Conservation (phyloP, 306 rosid genomes). For the Hippophae rhamnoides region DNA sequence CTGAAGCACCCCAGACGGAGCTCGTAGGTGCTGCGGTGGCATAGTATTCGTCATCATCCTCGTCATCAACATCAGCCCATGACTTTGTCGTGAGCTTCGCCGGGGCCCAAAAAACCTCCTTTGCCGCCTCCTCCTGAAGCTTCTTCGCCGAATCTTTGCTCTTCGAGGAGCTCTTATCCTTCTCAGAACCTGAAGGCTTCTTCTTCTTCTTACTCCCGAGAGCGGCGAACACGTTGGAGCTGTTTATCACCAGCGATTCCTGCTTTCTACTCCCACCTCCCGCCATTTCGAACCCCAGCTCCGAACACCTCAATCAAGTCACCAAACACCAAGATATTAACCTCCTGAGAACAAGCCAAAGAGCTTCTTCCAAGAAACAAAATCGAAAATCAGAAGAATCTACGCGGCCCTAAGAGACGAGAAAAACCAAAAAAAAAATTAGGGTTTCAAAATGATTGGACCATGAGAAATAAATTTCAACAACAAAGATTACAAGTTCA, state of each 20-base stretch:
- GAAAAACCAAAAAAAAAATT: no score
- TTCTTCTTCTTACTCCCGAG: conserved; percentile 73
- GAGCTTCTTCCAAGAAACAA: no score
- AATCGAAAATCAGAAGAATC: no score
- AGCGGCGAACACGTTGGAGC: conserved; percentile 64
- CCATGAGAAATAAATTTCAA: no score
- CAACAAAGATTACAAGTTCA: no score
- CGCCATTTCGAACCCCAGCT: conserved; percentile 32
- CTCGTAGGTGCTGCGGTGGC: conserved; percentile 55
- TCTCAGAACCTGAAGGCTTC: conserved; percentile 33
- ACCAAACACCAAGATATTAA: background rate
- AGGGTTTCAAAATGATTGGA: no score
- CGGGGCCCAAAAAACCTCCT: conserved; percentile 57
- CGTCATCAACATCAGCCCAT: conserved; percentile 75
- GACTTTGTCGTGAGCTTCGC: conserved; percentile 45
- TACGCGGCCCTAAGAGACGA: no score
- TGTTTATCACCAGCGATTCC: conserved; percentile 38
- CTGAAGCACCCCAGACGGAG: conserved; percentile 34
- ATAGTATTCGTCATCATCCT: conserved; percentile 61
- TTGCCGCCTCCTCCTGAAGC: conserved; percentile 21
- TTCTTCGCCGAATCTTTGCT: conserved; percentile 8
- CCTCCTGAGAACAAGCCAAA: background rate
- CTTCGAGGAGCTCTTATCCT: background rate
- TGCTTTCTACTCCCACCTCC: conserved; percentile 59
- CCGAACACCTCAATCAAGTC: background rate